These are phyloP conservation scores for Cydonia oblonga DNA, from an alignment of 331 rosid genomes.

Conservation along the genomic window DNA sequence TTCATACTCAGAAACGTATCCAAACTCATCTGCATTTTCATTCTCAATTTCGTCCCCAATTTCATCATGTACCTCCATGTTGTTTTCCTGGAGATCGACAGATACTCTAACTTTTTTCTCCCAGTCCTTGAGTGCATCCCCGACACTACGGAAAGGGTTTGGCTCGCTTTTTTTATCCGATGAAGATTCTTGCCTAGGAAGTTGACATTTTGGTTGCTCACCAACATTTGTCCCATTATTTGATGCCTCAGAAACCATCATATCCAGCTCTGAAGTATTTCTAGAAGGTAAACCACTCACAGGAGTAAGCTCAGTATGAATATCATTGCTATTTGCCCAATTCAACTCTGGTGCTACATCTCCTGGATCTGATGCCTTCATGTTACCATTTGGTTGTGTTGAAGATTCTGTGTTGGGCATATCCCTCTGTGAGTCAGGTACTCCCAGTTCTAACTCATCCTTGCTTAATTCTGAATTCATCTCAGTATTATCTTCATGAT, in stretches of 20 bases:
- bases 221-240: conserved; percentile 41
- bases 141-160: conserved; percentile 64
- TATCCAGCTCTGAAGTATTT: conserved; percentile 43
- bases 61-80: conserved; percentile 32
- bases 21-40: conserved; percentile 70
- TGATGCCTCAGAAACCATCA: conserved; percentile 40
- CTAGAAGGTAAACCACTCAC: conserved; percentile 47
- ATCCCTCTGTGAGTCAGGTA: conserved; percentile 24
- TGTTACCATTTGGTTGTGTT: conserved; percentile 36
- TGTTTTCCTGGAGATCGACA: conserved; percentile 44
- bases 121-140: conserved; percentile 63
- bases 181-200: conserved; percentile 28
- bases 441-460: conserved; percentile 28
- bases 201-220: conserved; percentile 29
- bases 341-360: conserved; percentile 36
- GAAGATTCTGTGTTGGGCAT: conserved; percentile 31
- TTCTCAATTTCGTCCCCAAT: conserved; percentile 49
- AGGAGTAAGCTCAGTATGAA: conserved; percentile 32
- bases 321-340: conserved; percentile 31
- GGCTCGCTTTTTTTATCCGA: conserved; percentile 42
- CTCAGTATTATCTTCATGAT: conserved; percentile 33
- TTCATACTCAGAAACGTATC: conserved; percentile 63
- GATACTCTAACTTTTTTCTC: conserved; percentile 58
- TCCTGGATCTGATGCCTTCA: conserved; percentile 31
- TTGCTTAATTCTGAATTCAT: conserved; percentile 27